Evolutionary conservation across 2,329 filamentous ascomycete genomes (phyloP).

Genomic region (Macroventuria anomochaeta): DNA sequence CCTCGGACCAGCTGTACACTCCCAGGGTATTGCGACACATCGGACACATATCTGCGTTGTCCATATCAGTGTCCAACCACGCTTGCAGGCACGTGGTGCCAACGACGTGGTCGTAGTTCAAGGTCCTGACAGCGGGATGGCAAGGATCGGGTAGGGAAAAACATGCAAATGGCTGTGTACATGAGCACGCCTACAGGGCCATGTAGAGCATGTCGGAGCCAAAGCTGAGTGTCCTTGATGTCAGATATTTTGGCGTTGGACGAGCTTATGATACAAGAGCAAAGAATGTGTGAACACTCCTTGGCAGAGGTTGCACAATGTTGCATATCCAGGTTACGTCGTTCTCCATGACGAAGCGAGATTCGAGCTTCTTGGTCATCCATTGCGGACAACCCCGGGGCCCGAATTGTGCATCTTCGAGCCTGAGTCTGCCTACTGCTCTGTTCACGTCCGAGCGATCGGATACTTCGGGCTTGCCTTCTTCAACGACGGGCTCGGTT

Average conservation of each 20-base stretch:
- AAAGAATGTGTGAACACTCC: background rate
- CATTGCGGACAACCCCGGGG: background rate
- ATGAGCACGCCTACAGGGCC: conserved; percentile 1
- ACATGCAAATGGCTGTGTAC: too few species aligned
- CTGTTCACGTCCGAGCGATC: background rate
- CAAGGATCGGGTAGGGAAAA: too few species aligned
- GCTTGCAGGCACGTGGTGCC: too few species aligned
- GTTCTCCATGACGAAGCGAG: background rate
- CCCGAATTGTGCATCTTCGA: background rate
- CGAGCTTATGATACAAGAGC: background rate
- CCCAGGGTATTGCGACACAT: too few species aligned
- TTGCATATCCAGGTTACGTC: background rate
- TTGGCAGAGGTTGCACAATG: background rate
- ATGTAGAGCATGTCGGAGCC: background rate
- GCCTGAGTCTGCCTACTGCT: background rate
- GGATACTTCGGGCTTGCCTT: too few species aligned
- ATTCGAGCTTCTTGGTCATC: background rate
- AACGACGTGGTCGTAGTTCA: too few species aligned
- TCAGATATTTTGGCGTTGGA: background rate
- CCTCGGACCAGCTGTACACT: too few species aligned
- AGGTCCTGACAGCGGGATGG: too few species aligned
- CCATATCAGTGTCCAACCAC: too few species aligned
- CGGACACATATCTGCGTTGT: too few species aligned
- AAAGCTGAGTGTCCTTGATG: background rate
- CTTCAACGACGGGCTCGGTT: too few species aligned